Percentiles rank a stretch among this genome's conserved stretches.
These are phyloP conservation scores for Amorphotheca resinae DNA, from an alignment of 495 filamentous ascomycete species.

Conservation along the genomic window DNA sequence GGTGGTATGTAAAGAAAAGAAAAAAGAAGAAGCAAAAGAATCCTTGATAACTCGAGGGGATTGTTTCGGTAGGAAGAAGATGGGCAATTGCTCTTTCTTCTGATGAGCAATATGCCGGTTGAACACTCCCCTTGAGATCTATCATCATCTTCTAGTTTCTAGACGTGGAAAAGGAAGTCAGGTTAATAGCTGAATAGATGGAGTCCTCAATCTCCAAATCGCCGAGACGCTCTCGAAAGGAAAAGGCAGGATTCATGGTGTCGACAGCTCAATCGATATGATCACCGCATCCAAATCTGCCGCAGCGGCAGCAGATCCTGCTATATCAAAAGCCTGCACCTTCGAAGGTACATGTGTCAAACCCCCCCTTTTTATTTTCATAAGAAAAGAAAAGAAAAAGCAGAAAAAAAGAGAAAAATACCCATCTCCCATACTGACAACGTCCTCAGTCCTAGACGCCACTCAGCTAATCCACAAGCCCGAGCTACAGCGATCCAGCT, in stretches of 20 bases:
- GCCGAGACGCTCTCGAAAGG: slow-evolving; percentile 27
- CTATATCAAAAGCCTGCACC: slow-evolving; percentile 22
- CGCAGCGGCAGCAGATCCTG: slow-evolving; percentile 9
- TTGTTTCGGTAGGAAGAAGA: too few relatives aligned
- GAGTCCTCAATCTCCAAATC: slow-evolving; percentile 47
- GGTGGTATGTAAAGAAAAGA: slow-evolving; percentile 43
- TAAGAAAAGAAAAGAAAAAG: too few relatives aligned
- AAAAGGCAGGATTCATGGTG: slow-evolving; percentile 40
- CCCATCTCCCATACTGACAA: too few relatives aligned
- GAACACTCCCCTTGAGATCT: too few relatives aligned
- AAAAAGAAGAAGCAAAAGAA: too few relatives aligned
- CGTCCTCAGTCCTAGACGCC: slow-evolving; percentile 15
- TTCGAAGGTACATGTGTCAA: slow-evolving; percentile 27
- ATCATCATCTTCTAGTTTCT: too few relatives aligned
- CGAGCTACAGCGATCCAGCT: slow-evolving; percentile 21
- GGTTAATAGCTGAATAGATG: slow-evolving; percentile 32
- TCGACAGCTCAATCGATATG: slow-evolving; percentile 56
- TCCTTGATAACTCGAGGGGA: too few relatives aligned
- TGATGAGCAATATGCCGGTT: too few relatives aligned
- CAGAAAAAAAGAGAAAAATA: too few relatives aligned
- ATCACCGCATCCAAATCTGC: slow-evolving; percentile 39
- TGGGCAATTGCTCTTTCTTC: neutral
- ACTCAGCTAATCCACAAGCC: slow-evolving; percentile 4
- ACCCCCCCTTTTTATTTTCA: neutral
- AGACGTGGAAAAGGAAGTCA: too few relatives aligned